These are phyloP conservation scores for Solanum pimpinellifolium DNA, from an alignment of 257 asterid genomes.

Conservation along the genomic window DNA sequence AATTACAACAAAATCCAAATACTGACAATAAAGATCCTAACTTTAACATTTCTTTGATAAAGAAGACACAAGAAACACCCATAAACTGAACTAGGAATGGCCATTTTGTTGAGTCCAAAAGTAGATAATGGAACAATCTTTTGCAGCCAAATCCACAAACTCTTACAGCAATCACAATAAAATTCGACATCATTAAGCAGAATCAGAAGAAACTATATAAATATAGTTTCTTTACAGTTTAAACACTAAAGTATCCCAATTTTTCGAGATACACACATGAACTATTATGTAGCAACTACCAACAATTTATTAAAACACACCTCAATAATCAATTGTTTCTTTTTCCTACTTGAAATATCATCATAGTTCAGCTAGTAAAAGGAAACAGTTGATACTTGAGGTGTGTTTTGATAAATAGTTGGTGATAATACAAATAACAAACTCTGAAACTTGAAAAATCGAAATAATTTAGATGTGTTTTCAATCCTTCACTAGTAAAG, in stretches of 20 bases:
- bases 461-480: not conserved
- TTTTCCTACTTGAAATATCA: not conserved
- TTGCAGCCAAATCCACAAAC: not conserved
- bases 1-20: not conserved
- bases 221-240: not conserved
- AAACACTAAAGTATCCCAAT: not conserved
- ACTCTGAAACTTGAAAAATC: not conserved
- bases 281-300: not conserved
- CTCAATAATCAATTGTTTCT: not conserved
- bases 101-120: not conserved
- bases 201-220: not conserved
- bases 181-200: not conserved
- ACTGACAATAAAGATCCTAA: not conserved
- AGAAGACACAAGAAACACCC: not conserved
- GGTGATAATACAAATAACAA: not conserved
- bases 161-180: not conserved
- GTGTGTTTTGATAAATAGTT: not conserved
- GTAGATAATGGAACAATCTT: not conserved
- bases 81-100: not conserved
- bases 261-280: not conserved
- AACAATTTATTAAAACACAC: not conserved
- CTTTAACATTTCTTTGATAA: not conserved
- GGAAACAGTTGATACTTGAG: not conserved
- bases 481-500: not conserved
- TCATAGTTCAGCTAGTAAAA: not conserved